phyloP scores from a whole-genome alignment of 345 rosid genomes.

The Gossypium turneri region DNA sequence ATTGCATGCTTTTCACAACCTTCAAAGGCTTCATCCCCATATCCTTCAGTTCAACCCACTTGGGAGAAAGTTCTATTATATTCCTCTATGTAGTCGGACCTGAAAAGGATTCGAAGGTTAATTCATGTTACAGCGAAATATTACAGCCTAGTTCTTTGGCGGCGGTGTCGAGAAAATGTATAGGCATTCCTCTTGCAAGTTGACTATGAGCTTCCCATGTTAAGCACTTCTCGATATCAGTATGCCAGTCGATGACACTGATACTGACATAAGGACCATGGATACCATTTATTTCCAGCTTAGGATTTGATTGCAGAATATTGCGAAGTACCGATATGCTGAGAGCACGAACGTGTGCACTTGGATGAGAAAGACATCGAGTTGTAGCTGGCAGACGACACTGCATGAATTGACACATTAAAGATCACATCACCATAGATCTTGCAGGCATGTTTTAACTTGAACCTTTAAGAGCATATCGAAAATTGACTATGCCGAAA shows the following conservation, averaged over 20 bases:
- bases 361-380: conserved; percentile 83
- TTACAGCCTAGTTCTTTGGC: conserved; percentile 85
- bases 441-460: background rate
- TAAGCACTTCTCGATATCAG: conserved; percentile 70
- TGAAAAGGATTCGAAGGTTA: conserved; percentile 11
- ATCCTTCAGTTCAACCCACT: background rate
- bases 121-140: conserved; percentile 33
- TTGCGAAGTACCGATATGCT: conserved; percentile 80
- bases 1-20: background rate
- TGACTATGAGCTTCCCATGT: conserved; percentile 91
- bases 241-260: conserved; percentile 67
- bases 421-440: conserved; percentile 10
- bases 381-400: conserved; percentile 86
- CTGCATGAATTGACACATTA: conserved; percentile 42
- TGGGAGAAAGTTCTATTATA: conserved; percentile 6
- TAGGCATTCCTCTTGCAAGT: conserved; percentile 58
- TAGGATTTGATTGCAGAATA: conserved; percentile 47
- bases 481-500: background rate
- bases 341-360: conserved; percentile 91
- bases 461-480: background rate
- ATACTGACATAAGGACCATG: conserved; percentile 43
- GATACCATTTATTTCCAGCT: conserved; percentile 47
- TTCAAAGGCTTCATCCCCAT: background rate
- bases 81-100: conserved; percentile 8
- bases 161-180: conserved; percentile 58